Percentiles rank a stretch among this genome's conserved stretches.
Evolutionary conservation across 306 rosid species (phyloP).

Genomic region (Begonia masoniana): DNA sequence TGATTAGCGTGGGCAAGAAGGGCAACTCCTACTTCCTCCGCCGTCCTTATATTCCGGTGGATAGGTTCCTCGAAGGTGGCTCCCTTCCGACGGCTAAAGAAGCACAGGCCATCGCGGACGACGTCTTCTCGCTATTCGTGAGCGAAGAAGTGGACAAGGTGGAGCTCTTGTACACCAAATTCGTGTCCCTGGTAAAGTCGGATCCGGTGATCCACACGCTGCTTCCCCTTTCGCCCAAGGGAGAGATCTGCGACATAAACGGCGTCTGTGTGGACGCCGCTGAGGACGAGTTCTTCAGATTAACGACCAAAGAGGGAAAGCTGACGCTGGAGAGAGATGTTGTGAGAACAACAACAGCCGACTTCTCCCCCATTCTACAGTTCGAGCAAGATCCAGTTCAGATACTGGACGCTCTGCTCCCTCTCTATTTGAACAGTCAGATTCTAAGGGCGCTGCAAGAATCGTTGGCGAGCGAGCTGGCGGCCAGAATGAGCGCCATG

Average conservation of each 20-base stretch:
- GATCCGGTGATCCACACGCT: constrained; percentile 70
- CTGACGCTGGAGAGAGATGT: constrained; percentile 65
- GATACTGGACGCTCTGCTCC: constrained; percentile 79
- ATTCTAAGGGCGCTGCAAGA: constrained; percentile 82
- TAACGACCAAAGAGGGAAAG: constrained; percentile 77
- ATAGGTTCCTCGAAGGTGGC: constrained; percentile 53
- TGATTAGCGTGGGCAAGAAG: constrained; percentile 76
- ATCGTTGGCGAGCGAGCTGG: constrained; percentile 82
- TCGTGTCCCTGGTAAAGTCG: constrained; percentile 70
- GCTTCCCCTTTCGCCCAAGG: constrained; percentile 84
- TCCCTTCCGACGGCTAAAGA: constrained; percentile 71
- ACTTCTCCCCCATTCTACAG: constrained; percentile 57
- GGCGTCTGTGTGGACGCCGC: constrained; percentile 81
- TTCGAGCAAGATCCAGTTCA: constrained; percentile 95
- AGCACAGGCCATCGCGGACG: constrained; percentile 88
- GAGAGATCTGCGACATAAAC: constrained; percentile 76
- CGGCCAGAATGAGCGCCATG: constrained; percentile 91
- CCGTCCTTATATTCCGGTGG: constrained; percentile 77
- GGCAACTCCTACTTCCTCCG: constrained; percentile 66
- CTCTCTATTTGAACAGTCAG: constrained; percentile 81
- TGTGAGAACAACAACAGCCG: constrained; percentile 34
- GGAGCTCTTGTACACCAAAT: constrained; percentile 73
- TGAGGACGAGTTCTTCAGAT: constrained; percentile 77
- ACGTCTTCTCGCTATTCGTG: constrained; percentile 68
- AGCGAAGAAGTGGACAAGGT: constrained; percentile 87